Evolutionary conservation across 768 basidiomycete species (phyloP), one percentile per base, ranked within the genome.

Genomic region (Amanita subjunquillea): DNA sequence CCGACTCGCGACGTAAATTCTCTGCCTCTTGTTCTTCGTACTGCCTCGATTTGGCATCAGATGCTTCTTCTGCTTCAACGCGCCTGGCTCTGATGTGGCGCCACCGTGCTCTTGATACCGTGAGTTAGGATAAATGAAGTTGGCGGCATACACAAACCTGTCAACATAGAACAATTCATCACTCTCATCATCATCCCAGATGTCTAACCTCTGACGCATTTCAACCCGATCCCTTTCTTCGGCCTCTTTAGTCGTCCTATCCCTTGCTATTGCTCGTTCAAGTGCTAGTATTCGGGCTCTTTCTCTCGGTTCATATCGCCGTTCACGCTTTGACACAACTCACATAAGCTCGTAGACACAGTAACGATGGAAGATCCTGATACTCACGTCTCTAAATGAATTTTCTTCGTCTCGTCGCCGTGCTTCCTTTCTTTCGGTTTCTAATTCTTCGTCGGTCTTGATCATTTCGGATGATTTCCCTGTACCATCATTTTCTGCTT

Each of bases 91-190:
- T 82, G 36, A 85, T 68, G 36, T 81, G 73, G 15, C 95, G 83
- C 96, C 96, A 99, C 29, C 91, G 85, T 6, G 75, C 64, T n/a
- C 91, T 91, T 54, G 43, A 45, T 13, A 3, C 23, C 9, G 15
- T 9, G 39, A 48, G 25, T 0, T 15, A 23, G 52, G 8, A 22
- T 34, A 49, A 38, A 17, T 25, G 13, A 15, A 20, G 34, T 34
- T 4, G 23, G 27, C 2, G 45, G 45, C 27, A 29, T 47, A 38
- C 15, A 60, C 83, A 46, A 57, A 91, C 90, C 93, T 80, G 63
- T 98, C 96, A 42, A 87, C 77, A 61, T 94, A 95, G 70, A 94
- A 99, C 29, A 82, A 63, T 59, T 99, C 96, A 57, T 94, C 86
- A 51, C 92, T 94, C 60, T 90, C 85, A 54, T 95, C 94, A 55